These are phyloP conservation scores for Malassezia vespertilionis DNA, from an alignment of 1,284 basidiomycete genomes.

Conservation along the genomic window DNA sequence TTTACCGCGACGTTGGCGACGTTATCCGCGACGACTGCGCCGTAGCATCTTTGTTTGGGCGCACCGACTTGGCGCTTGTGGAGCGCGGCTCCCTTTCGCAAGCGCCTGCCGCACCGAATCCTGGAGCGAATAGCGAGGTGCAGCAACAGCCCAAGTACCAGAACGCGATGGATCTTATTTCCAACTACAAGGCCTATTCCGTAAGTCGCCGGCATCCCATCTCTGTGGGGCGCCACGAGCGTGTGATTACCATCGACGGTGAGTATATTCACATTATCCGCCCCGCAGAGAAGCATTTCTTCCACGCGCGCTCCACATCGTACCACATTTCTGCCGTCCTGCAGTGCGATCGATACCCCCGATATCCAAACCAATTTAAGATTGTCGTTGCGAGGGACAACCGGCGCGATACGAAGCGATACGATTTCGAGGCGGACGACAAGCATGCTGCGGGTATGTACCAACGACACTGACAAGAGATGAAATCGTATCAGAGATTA, in stretches of 20 bases:
- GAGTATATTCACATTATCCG: constrained; percentile 69
- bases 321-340: constrained; percentile 82
- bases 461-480: neutral
- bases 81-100: constrained; percentile 51
- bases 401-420: constrained; percentile 62
- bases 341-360: constrained; percentile 69
- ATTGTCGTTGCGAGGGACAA: constrained; percentile 62
- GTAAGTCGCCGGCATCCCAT: constrained; percentile 83
- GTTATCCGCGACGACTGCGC: constrained; percentile 89
- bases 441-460: constrained; percentile 61
- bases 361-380: constrained; percentile 74
- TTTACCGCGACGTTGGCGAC: constrained; percentile 51
- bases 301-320: constrained; percentile 57
- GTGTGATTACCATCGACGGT: constrained; percentile 84
- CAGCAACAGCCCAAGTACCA: constrained; percentile 41
- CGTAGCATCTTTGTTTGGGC: constrained; percentile 79
- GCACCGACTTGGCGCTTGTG: constrained; percentile 71
- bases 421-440: constrained; percentile 93
- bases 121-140: neutral
- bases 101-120: neutral
- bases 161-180: constrained; percentile 37
- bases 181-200: constrained; percentile 74
- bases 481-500: constrained; percentile 46
- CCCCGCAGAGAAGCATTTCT: constrained; percentile 27
- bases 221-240: constrained; percentile 74